These are phyloP conservation scores for Mitragyna speciosa DNA, from an alignment of 257 asterid genomes.

Conservation along the genomic window DNA sequence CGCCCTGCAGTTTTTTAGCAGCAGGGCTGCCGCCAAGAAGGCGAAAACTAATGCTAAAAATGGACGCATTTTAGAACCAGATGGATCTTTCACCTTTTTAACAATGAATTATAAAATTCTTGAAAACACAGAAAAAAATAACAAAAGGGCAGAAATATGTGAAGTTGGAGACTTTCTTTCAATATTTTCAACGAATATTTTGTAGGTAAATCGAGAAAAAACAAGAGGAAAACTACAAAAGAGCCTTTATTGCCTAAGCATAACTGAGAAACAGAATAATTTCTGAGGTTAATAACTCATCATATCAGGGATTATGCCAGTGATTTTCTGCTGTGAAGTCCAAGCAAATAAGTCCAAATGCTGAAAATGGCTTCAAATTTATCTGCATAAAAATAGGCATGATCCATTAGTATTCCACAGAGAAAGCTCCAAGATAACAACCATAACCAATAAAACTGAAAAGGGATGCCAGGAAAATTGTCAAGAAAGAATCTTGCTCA, in stretches of 20 bases:
- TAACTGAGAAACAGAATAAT: neutral
- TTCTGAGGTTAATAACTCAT: neutral
- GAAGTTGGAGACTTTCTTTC: conserved; percentile 1
- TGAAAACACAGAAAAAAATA: neutral
- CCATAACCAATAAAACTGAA: conserved; percentile 14
- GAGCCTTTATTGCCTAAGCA: neutral
- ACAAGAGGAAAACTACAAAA: conserved; percentile 7
- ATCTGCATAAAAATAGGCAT: neutral
- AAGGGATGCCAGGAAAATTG: neutral
- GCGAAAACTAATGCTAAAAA: conserved; percentile 16
- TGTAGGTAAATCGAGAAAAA: neutral
- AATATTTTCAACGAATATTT: neutral
- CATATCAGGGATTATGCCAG: neutral
- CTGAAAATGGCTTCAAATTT: neutral
- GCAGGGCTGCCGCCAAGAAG: conserved; percentile 24
- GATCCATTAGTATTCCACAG: conserved; percentile 25
- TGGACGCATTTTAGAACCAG: conserved; percentile 29
- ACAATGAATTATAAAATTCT: neutral
- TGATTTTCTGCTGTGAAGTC: conserved; percentile 3
- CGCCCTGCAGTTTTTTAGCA: conserved; percentile 25
- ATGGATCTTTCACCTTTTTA: neutral
- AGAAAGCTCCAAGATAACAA: conserved; percentile 43
- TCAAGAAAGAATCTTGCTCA: conserved; percentile 13
- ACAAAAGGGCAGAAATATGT: neutral
- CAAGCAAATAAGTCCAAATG: conserved; percentile 31